A percentile compares a stretch with the other conserved stretches of the same genome.
These are phyloP conservation scores for Hansenula lynferdii DNA, from an alignment of 1,139 yeast species.

Conservation along the genomic window DNA sequence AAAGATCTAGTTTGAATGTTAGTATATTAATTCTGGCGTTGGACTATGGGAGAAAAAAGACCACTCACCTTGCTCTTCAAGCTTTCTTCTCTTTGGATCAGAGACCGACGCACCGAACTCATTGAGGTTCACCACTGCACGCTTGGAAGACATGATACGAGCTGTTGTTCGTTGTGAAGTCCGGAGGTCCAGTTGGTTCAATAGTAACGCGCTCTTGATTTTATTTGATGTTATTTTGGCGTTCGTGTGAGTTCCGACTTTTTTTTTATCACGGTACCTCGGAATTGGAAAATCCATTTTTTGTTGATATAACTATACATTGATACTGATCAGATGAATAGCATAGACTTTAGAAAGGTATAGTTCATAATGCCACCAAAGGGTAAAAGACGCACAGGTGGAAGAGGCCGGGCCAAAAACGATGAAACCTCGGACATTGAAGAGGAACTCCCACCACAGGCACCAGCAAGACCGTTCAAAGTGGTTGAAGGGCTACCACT, in stretches of 20 bases:
- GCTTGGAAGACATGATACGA: neutral
- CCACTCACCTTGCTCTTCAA: neutral
- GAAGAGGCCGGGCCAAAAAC: constrained; percentile 44
- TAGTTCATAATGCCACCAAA: constrained; percentile 35
- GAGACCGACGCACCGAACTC: neutral
- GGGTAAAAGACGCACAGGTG: constrained; percentile 27
- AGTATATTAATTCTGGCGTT: neutral
- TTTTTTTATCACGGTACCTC: too few species aligned
- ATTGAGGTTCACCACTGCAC: neutral
- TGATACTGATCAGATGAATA: neutral
- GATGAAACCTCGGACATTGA: constrained; percentile 31
- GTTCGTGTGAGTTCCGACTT: too few species aligned
- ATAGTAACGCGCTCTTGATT: neutral
- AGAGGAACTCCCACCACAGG: constrained; percentile 31
- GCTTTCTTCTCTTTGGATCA: neutral
- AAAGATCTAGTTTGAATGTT: constrained; percentile 5
- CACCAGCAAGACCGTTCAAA: constrained; percentile 55
- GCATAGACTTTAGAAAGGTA: constrained; percentile 4
- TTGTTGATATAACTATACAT: too few species aligned
- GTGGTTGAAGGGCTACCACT: constrained; percentile 69
- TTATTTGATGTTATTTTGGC: neutral
- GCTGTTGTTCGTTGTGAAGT: too few species aligned
- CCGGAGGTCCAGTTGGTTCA: too few species aligned
- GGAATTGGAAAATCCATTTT: too few species aligned
- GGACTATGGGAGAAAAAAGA: too few species aligned